Evolutionary conservation across 164 flowering plant genomes (phyloP).

Genomic region (Piper betle): DNA sequence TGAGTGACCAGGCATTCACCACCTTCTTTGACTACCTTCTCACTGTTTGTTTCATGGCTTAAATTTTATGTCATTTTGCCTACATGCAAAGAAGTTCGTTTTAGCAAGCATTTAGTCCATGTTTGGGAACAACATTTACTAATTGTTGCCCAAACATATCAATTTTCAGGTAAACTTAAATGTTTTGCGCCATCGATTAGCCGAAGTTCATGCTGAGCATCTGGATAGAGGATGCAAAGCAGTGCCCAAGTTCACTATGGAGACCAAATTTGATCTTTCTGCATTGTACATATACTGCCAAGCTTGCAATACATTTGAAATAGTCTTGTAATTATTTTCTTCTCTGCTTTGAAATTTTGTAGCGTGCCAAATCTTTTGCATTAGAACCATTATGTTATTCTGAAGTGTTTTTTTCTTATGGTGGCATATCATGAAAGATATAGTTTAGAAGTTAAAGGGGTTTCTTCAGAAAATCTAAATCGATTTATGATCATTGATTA

Average conservation of each 20-base stretch:
- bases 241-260: constrained; percentile 56
- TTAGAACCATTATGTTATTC: neutral
- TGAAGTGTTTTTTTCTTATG: neutral
- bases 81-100: too few species aligned
- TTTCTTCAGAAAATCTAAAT: too few species aligned
- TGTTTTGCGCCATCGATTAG: constrained; percentile 37
- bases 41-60: neutral
- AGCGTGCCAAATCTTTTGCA: neutral
- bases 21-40: neutral
- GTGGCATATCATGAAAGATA: neutral
- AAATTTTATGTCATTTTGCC: too few species aligned
- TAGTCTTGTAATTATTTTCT: constrained; percentile 33
- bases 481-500: too few species aligned
- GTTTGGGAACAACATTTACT: too few species aligned
- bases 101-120: too few species aligned
- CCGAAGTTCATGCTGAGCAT: constrained; percentile 68
- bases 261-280: constrained; percentile 51
- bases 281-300: constrained; percentile 70
- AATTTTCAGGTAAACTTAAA: constrained; percentile 52
- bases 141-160: neutral
- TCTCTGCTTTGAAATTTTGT: neutral
- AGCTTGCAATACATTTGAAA: constrained; percentile 56
- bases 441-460: neutral
- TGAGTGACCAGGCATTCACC: constrained; percentile 47
- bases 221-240: constrained; percentile 69